Conservation (phyloP, 2,329 filamentous ascomycete genomes). For the Penicillium digitatum region DNA sequence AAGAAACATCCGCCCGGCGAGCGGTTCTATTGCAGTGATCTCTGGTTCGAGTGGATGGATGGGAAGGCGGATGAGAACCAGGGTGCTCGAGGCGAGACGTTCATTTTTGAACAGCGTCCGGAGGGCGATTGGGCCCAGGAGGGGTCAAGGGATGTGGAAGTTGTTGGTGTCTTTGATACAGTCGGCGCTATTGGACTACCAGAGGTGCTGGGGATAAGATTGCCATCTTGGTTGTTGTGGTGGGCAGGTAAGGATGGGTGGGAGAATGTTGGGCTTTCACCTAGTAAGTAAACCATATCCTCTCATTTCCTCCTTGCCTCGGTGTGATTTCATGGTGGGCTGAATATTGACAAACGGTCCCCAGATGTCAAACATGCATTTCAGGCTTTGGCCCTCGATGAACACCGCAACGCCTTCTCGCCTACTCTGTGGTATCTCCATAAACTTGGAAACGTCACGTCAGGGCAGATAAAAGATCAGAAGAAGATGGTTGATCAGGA, state of each 20-base stretch:
- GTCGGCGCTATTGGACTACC: constrained; percentile 34
- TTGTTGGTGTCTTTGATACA: constrained; percentile 35
- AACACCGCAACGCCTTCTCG: constrained; percentile 44
- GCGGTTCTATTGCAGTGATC: constrained; percentile 19
- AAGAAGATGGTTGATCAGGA: neutral
- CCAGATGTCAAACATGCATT: constrained; percentile 37
- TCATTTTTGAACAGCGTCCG: constrained; percentile 11
- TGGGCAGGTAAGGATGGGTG: constrained; percentile 2
- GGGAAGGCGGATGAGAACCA: constrained; percentile 20
- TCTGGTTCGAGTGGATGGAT: constrained; percentile 22
- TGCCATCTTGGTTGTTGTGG: constrained; percentile 4
- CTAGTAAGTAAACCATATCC: constrained; percentile 9
- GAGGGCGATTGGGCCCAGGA: constrained; percentile 14
- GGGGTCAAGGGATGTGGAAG: constrained; percentile 21
- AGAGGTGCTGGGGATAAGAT: constrained; percentile 19
- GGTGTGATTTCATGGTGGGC: neutral
- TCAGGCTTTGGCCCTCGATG: constrained; percentile 40
- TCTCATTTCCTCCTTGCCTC: neutral
- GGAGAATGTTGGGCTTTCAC: constrained; percentile 19
- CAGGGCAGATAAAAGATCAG: constrained; percentile 9
- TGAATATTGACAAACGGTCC: neutral
- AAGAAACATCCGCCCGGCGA: constrained; percentile 14
- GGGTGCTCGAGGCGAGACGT: constrained; percentile 10
- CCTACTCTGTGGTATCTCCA: constrained; percentile 53
- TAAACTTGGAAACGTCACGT: constrained; percentile 10